Conservation (phyloP, 768 basidiomycete species). For the Goffeauzyma gilvescens region DNA sequence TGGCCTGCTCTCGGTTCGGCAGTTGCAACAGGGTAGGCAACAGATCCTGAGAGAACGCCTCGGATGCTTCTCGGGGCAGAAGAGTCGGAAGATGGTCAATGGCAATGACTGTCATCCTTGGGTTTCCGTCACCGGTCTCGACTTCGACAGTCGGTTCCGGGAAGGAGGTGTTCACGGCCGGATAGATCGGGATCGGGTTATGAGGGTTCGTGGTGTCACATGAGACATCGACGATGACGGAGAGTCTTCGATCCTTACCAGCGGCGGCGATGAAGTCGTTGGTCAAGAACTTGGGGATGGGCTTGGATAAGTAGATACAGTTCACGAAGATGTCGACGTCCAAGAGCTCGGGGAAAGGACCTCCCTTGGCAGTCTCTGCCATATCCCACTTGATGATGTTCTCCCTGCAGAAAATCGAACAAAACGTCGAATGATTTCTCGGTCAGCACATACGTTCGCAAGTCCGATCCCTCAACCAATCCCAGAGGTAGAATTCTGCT, state of each 20-base stretch:
- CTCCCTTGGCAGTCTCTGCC: conserved; percentile 87
- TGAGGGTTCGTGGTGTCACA: conserved; percentile 98
- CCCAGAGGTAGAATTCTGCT: too few relatives aligned
- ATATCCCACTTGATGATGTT: conserved; percentile 97
- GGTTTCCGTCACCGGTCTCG: conserved; percentile 53
- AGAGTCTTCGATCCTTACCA: conserved; percentile 47
- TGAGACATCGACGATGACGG: conserved; percentile 86
- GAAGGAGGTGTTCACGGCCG: conserved; percentile 73
- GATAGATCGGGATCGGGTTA: conserved; percentile 92
- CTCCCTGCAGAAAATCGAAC: conserved; percentile 38
- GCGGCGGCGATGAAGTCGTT: conserved; percentile 46
- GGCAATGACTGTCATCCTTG: conserved; percentile 64
- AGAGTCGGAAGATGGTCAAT: conserved; percentile 95
- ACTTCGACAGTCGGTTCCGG: conserved; percentile 76
- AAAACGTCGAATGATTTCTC: background rate
- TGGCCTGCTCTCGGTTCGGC: conserved; percentile 45
- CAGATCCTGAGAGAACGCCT: conserved; percentile 79
- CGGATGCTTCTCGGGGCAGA: conserved; percentile 84
- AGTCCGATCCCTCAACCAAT: too few relatives aligned
- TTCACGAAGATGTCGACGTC: conserved; percentile 97
- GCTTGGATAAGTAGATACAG: conserved; percentile 75
- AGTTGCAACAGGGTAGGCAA: conserved; percentile 65
- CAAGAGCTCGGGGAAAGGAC: conserved; percentile 85
- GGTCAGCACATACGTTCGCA: background rate
- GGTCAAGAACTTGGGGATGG: conserved; percentile 34